Base-by-base conservation (phyloP, 768 basidiomycete species). In the Chalciporus sphaerocephalus region DNA sequence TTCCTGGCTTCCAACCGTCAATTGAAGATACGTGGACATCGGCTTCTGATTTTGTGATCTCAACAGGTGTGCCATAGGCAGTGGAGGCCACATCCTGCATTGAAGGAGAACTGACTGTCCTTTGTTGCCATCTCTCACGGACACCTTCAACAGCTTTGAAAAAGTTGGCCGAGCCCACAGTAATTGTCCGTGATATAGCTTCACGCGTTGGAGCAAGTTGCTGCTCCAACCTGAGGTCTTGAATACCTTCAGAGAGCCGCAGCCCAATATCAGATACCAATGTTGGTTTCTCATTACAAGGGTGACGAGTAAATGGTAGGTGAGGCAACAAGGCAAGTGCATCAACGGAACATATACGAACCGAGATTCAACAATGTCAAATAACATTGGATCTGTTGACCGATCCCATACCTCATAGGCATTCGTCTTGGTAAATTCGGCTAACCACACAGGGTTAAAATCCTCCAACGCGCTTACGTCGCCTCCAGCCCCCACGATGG, bases 291-390 rank as follows among this genome's bases (percentile, higher is more conserved):
- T 91, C 90, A 47, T 84, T 89, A 64, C 94, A 96, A 30, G 95
- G 95, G 66, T 98, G 95, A 39, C 93, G 93, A 50, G 43, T 40
- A 23, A 34, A 13, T 20, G 37, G 18, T 24, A 21, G 32, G 10
- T 24, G 35, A 33, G 30, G 42, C 30, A 47, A 46, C 30, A 9
- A 47, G 32, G 40, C 33, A 28, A 25, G 30, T 18, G 37, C 34
- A 3, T 42, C n/a, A 32, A 10, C 16, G 10, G 5, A n/a, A 16
- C 28, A 43, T 38, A 40, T 42, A 54, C 53, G 21, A 50, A 92
- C 92, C 89, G 75, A 27, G 95, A 89, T 63, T 99, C 96, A 43
- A 95, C 79, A 38, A 98, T 89, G 61, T 99, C 96, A 60, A 99
- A 99, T 10, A 98, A 68, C 50, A 92, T 72, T 1, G 92, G 87